Base-by-base conservation (phyloP, 2,329 filamentous ascomycete genomes). In the Rhynchosporium graminicola region DNA sequence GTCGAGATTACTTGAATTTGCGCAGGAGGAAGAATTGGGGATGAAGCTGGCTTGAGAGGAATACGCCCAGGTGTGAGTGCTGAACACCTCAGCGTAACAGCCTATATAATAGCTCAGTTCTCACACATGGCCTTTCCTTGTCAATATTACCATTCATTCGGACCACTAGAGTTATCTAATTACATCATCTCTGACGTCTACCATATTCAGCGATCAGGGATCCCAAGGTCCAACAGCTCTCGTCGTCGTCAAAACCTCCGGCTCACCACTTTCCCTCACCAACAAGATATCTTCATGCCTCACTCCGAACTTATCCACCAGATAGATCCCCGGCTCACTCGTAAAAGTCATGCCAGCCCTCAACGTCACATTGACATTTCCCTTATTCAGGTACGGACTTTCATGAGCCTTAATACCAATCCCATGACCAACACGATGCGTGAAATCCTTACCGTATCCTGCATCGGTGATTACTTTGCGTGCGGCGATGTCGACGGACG, bases 331-430 rank as follows among this genome's bases (percentile, higher is more conserved):
- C 0, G 86, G 85, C 74, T 88, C 86, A 9, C 82, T 81, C 0
- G 86, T 87, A 64, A 88, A 88, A 0, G 80, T 79, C 85, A 88
- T 88, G 0, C 85, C 85, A 0, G 82, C 75, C 51, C 77, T 76
- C 4, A 87, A 74, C 0, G 75, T 68, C 0, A 77, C 75, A 1
- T 70, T 73, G 2, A 75, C 76, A 67, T 88, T 88, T 62, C 83
- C 86, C 68, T 87, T 84, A 70, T 88, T 86, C 38, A 88, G 74
- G 66, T 87, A 88, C 0, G 85, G 85, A 36, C 82, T 84, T 70
- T 88, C 85, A 65, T 87, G 85, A 0, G 85, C 85, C 74, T 88
- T 87, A 70, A 88, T 87, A 0, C 85, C 86, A 54, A 88, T 87
- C 1, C 85, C 82, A 67, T 88, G 86, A 0, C 85, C 85, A 0